phyloP scores from a whole-genome alignment of 2,329 filamentous ascomycete species.

The Amauroascus verrucosus region DNA sequence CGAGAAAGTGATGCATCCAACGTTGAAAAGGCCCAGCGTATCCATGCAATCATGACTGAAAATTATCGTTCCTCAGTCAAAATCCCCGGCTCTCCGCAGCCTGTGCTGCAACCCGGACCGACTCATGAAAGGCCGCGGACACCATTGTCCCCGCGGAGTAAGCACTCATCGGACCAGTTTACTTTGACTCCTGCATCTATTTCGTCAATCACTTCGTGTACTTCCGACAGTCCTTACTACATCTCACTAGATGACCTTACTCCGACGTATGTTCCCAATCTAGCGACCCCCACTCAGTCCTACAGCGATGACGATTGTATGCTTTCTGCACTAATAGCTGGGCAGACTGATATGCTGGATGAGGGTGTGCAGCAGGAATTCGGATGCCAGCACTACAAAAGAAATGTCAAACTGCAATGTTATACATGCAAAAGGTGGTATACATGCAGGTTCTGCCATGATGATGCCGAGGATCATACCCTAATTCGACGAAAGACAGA shows the following conservation, averaged over 20 bases:
- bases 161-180: constrained; percentile 23
- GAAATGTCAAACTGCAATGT: constrained; percentile 94
- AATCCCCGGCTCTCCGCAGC: background rate
- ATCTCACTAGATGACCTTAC: constrained; percentile 47
- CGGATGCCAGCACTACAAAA: constrained; percentile 85
- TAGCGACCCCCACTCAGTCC: constrained; percentile 13
- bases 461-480: constrained; percentile 66
- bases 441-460: constrained; percentile 88
- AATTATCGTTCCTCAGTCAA: constrained; percentile 47
- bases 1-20: constrained; percentile 50
- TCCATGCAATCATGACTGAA: constrained; percentile 62
- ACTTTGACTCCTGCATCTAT: constrained; percentile 22
- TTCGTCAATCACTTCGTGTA: constrained; percentile 20
- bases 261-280: constrained; percentile 54
- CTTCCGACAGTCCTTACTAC: constrained; percentile 30
- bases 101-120: constrained; percentile 18
- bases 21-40: constrained; percentile 58
- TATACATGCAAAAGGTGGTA: constrained; percentile 85
- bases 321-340: background rate
- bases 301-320: constrained; percentile 9
- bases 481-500: constrained; percentile 74
- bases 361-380: constrained; percentile 35
- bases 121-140: constrained; percentile 24
- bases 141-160: constrained; percentile 26
- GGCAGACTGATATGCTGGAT: background rate